Conservation (phyloP, 345 rosid genomes). For the Passiflora organensis region DNA sequence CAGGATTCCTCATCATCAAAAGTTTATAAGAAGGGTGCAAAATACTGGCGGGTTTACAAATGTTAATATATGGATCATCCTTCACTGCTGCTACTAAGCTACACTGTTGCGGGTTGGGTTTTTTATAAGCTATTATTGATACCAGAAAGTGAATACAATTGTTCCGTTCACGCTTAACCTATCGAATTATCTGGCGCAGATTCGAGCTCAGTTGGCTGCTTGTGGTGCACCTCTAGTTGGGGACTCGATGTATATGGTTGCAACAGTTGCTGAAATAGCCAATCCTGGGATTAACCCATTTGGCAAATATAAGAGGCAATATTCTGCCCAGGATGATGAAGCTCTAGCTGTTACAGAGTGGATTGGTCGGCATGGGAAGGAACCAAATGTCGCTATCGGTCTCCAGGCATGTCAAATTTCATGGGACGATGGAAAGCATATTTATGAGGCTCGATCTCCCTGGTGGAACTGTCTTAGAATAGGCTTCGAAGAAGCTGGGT, state of each 20-base stretch:
- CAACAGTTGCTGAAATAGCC: constrained; percentile 60
- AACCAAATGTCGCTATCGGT: constrained; percentile 68
- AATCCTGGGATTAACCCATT: constrained; percentile 64
- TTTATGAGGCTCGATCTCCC: constrained; percentile 72
- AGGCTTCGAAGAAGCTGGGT: constrained; percentile 3
- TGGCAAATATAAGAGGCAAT: constrained; percentile 42
- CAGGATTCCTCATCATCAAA: too few relatives aligned
- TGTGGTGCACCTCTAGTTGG: constrained; percentile 84
- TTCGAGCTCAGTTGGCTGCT: constrained; percentile 87
- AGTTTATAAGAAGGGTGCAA: too few relatives aligned
- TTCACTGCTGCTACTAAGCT: too few relatives aligned
- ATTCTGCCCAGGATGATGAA: constrained; percentile 35
- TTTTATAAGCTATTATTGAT: not conserved
- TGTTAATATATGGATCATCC: too few relatives aligned
- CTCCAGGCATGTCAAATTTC: constrained; percentile 90
- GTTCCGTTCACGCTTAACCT: too few relatives aligned
- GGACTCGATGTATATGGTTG: constrained; percentile 89
- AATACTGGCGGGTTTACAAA: too few relatives aligned
- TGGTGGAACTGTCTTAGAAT: constrained; percentile 54
- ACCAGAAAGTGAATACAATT: not conserved
- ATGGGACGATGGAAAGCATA: constrained; percentile 67
- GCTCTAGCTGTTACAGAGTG: constrained; percentile 58
- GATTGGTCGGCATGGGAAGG: constrained; percentile 68
- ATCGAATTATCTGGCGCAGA: constrained; percentile 34
- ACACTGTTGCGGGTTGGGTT: too few relatives aligned